Percentiles rank a stretch among this genome's conserved stretches.
phyloP scores from a whole-genome alignment of 192 early-diverging fungal species.

The Podila epicladia region DNA sequence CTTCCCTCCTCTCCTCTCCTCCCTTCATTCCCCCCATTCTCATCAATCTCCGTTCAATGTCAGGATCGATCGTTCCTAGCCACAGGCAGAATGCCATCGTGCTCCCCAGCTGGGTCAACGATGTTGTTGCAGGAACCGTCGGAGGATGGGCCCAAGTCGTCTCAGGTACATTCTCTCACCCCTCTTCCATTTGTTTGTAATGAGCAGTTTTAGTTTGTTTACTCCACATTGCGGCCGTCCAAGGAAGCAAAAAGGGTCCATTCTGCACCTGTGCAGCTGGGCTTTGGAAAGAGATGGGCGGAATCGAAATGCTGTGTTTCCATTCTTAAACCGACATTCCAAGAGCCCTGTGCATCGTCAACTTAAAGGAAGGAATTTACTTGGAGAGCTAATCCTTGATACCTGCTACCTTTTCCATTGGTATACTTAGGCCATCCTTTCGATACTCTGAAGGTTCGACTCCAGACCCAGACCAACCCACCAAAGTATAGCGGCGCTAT shows the following conservation, averaged over 20 bases:
- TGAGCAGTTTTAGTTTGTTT: no score
- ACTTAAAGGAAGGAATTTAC: background rate
- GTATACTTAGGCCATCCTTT: conserved; percentile 66
- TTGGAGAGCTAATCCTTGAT: background rate
- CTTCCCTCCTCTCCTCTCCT: background rate
- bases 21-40: background rate
- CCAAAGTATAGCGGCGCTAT: conserved; percentile 67
- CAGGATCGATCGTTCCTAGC: conserved; percentile 1
- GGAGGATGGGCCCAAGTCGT: conserved; percentile 80
- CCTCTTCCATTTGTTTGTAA: no score
- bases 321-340: background rate
- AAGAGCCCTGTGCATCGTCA: background rate
- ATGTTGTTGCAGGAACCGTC: conserved; percentile 68
- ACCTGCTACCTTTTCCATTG: no score
- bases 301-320: background rate
- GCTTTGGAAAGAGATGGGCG: no score
- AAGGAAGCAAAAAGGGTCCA: no score
- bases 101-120: conserved; percentile 60
- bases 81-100: conserved; percentile 18
- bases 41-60: conserved; percentile 4
- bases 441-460: conserved; percentile 72
- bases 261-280: no score
- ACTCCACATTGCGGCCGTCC: no score
- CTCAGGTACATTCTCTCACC: conserved; percentile 50
- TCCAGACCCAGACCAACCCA: conserved; percentile 72